phyloP scores from a whole-genome alignment of 192 early-diverging fungal species.

The Dimargaris cristalligena region DNA sequence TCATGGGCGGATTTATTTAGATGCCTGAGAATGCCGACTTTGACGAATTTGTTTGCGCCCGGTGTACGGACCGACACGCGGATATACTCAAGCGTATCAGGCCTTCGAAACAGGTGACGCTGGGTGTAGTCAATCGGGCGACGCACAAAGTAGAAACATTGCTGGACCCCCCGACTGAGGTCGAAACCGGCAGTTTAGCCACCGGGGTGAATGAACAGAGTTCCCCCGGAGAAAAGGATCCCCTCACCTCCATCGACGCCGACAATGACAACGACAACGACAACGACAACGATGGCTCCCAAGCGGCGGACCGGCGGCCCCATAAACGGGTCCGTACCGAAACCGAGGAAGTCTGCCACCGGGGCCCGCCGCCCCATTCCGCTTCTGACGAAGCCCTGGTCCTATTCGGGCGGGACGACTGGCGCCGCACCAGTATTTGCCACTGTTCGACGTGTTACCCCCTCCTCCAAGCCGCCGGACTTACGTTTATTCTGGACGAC shows the following conservation, averaged over 20 bases:
- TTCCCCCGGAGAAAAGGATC: background rate
- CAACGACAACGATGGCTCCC: constrained; percentile 8
- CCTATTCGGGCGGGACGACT: constrained; percentile 52
- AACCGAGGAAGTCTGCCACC: too few relatives aligned
- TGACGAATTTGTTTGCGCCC: constrained; percentile 52
- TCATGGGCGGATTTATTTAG: constrained; percentile 15
- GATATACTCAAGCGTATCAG: constrained; percentile 19
- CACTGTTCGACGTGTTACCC: constrained; percentile 42
- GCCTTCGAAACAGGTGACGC: constrained; percentile 14
- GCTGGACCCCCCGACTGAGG: constrained; percentile 9
- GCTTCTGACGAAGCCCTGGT: constrained; percentile 30
- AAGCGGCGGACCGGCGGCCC: too few relatives aligned
- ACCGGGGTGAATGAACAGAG: background rate
- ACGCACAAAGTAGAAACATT: constrained; percentile 11
- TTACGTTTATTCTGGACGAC: constrained; percentile 36
- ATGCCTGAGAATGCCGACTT: constrained; percentile 34
- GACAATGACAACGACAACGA: constrained; percentile 14
- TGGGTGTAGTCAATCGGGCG: constrained; percentile 20
- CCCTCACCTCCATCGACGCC: background rate
- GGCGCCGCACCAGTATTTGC: constrained; percentile 59
- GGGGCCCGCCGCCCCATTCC: constrained; percentile 18
- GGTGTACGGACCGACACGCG: constrained; percentile 32
- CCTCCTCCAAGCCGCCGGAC: constrained; percentile 24
- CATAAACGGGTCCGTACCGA: too few relatives aligned
- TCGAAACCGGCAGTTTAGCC: constrained; percentile 11